Conservation (phyloP, 345 rosid species). For the Barbarea vulgaris region DNA sequence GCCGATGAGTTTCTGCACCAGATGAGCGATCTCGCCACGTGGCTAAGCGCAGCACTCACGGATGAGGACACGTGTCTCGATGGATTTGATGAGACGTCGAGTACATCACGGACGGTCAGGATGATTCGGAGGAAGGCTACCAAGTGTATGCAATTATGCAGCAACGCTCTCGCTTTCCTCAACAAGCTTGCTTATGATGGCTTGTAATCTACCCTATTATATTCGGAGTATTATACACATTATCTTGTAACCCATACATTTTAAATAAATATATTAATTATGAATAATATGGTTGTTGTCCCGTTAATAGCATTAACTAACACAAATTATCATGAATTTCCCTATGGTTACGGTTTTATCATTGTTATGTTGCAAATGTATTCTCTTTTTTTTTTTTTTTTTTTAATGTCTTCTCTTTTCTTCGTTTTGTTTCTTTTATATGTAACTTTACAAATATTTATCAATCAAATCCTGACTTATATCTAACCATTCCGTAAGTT, state of each 20-base stretch:
- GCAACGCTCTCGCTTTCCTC: conserved; percentile 83
- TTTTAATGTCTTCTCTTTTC: background rate
- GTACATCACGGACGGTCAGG: conserved; percentile 39
- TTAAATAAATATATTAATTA: background rate
- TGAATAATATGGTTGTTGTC: background rate
- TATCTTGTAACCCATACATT: background rate
- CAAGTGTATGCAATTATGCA: conserved; percentile 54
- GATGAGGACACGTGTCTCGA: conserved; percentile 74
- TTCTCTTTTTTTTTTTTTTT: background rate
- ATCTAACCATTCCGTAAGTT: background rate
- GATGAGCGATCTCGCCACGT: conserved; percentile 67
- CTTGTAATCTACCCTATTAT: conserved; percentile 18
- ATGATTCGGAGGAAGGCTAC: conserved; percentile 46
- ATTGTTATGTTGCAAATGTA: background rate
- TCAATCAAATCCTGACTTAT: background rate
- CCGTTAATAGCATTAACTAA: background rate
- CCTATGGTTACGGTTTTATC: background rate
- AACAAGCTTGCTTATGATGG: conserved; percentile 70
- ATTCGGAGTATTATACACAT: too few relatives aligned
- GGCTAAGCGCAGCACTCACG: conserved; percentile 74
- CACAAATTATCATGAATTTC: background rate
- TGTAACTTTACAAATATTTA: background rate
- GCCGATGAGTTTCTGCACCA: conserved; percentile 46
- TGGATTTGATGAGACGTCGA: conserved; percentile 55
- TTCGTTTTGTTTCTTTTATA: background rate